Evolutionary conservation across 352 stramenopile genomes (phyloP), one percentile per base, ranked within the genome.

Genomic region (Globisporangium alternatum): DNA sequence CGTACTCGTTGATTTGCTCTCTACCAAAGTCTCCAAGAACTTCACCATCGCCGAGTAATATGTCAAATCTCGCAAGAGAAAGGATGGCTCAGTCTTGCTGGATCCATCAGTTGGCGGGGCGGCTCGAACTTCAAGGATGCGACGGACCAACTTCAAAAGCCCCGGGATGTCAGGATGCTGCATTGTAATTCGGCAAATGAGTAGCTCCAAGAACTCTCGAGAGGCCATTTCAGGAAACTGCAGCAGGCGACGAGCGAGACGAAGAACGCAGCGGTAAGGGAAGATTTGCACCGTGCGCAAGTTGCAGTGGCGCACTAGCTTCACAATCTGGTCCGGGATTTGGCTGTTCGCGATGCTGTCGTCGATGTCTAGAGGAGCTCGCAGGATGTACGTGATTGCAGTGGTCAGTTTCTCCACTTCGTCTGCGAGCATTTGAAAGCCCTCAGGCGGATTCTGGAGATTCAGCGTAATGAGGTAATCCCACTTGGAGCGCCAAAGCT

Each of bases 241-340:
- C 31, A 86, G 76, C 25, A 94, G 69, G 13, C 70, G 83, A 2
- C 83, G 73, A 35, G 83, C 85, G 37, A 94, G 69, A 17, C 77
- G 74, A 30, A 94, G 63, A 15, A 83, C 68, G 21, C 81, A 92
- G 22, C 75, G 78, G 51, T 92, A 94, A 52, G 83, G 77, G 45
- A 94, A 94, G 22, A 72, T 80, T 30, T 75, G 79, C n/a, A 94
- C 77, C 15, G 84, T 64, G 31, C 88, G 63, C 55, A 82, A 74
- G 69, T 94, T 91, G 69, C 81, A 94, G 39, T 91, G 66, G 0
- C 83, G 83, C n/a, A 89, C 66, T 1, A 92, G 78, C 53, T 87
- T 87, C 37, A 94, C 69, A 31, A 94, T 80, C 43, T 92, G 80
- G n/a, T 83, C 67, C 2, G 85, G 81, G 47, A 92, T 87, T 28